These are phyloP conservation scores for Holtermannia corniformis DNA, from an alignment of 768 basidiomycete species.

Conservation along the genomic window DNA sequence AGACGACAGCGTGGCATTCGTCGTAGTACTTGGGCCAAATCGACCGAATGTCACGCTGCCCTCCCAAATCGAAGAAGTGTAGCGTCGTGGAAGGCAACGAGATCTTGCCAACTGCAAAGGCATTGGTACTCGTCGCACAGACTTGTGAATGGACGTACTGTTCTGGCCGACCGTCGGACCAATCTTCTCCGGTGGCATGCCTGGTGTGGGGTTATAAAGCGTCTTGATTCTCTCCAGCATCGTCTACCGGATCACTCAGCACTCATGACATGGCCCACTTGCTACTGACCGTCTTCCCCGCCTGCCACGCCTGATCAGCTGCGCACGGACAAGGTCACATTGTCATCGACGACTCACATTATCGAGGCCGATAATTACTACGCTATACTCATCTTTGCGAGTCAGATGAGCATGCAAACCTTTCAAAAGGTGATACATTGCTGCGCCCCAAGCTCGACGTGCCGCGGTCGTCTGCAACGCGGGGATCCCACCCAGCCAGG, in stretches of 20 bases:
- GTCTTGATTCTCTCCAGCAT: constrained; percentile 90
- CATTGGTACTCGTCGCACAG: too few relatives aligned
- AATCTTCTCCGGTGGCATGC: constrained; percentile 84
- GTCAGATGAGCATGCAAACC: constrained; percentile 86
- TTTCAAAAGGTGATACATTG: constrained; percentile 89
- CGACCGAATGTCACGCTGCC: constrained; percentile 81
- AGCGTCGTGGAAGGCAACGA: constrained; percentile 85
- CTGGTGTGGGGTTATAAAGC: constrained; percentile 73
- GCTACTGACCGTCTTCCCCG: constrained; percentile 31
- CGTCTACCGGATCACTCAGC: constrained; percentile 49
- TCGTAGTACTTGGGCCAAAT: constrained; percentile 93
- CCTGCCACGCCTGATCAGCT: constrained; percentile 20
- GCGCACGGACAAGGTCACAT: constrained; percentile 4
- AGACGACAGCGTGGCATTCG: constrained; percentile 93
- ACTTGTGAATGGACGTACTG: constrained; percentile 61
- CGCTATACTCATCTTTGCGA: constrained; percentile 71
- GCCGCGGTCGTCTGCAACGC: too few relatives aligned
- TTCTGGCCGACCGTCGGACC: constrained; percentile 96
- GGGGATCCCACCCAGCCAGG: too few relatives aligned
- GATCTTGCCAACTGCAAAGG: constrained; percentile 83
- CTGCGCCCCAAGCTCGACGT: too few relatives aligned
- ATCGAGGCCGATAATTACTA: constrained; percentile 73
- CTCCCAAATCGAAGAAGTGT: constrained; percentile 95
- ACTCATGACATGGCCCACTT: neutral
- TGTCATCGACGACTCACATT: constrained; percentile 24